A percentile compares a stretch with the other conserved stretches of the same genome.
Evolutionary conservation across 2,329 filamentous ascomycete species (phyloP).

Genomic region (Colletotrichum orchidophilum): DNA sequence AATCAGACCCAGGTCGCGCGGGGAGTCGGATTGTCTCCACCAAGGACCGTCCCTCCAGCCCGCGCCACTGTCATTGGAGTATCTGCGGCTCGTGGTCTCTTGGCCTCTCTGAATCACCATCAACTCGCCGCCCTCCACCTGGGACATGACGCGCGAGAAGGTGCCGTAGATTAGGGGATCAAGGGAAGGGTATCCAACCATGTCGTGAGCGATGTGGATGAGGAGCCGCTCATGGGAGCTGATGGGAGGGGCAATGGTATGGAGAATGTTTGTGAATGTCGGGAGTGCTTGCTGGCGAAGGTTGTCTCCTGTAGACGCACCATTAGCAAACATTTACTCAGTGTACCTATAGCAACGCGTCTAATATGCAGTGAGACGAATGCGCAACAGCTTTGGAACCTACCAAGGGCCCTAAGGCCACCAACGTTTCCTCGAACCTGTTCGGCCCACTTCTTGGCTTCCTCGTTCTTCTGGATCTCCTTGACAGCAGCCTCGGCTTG

Average conservation of each 20-base stretch:
- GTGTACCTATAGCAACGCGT: neutral
- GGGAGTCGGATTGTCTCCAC: conserved; percentile 80
- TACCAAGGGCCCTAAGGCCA: conserved; percentile 79
- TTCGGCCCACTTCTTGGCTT: conserved; percentile 95
- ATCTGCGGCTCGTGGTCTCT: conserved; percentile 78
- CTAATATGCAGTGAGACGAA: neutral
- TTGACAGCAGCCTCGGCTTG: conserved; percentile 93
- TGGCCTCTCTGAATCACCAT: conserved; percentile 93
- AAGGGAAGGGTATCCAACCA: conserved; percentile 92
- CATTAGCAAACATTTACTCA: neutral
- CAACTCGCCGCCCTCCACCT: conserved; percentile 96
- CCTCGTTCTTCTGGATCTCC: conserved; percentile 95
- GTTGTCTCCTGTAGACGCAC: conserved; percentile 74
- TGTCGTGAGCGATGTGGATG: conserved; percentile 97
- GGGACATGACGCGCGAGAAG: conserved; percentile 97
- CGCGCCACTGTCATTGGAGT: conserved; percentile 65
- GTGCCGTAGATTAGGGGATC: conserved; percentile 92
- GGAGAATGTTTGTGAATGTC: conserved; percentile 93
- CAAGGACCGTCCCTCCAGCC: conserved; percentile 96
- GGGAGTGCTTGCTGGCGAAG: conserved; percentile 87
- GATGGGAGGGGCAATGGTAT: conserved; percentile 95
- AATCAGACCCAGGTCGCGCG: conserved; percentile 82
- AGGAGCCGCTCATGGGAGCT: conserved; percentile 95
- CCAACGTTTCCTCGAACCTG: conserved; percentile 92
- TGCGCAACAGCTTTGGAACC: conserved; percentile 38